Evolutionary conservation across 2,329 filamentous ascomycete genomes (phyloP).

Genomic region (Diaporthe capsici): DNA sequence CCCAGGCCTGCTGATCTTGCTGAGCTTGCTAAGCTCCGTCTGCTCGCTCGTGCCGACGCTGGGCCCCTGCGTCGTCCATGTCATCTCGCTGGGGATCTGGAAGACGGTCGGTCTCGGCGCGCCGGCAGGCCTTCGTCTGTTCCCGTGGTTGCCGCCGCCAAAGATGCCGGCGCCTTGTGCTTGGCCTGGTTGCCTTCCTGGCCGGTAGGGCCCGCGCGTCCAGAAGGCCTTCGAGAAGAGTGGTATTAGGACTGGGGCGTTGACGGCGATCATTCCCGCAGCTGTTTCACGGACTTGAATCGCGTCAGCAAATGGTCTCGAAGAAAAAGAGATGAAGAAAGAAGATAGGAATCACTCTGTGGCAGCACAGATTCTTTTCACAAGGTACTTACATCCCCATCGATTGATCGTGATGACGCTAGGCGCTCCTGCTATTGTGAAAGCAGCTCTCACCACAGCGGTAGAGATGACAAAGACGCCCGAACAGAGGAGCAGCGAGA

Average conservation of each 20-base stretch:
- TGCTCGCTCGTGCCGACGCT: conserved; percentile 7
- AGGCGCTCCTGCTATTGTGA: conserved; percentile 44
- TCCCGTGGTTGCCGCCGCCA: background rate
- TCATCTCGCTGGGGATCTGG: conserved; percentile 17
- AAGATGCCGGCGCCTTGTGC: background rate
- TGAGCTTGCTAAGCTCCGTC: conserved; percentile 16
- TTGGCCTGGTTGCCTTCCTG: background rate
- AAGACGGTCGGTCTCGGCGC: background rate
- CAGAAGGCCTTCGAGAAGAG: conserved; percentile 43
- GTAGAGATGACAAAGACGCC: conserved; percentile 49
- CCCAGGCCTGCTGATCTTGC: background rate
- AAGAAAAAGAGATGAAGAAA: background rate
- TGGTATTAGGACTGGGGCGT: conserved; percentile 42
- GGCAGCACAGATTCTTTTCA: rapidly evolving
- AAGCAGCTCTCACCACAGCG: conserved; percentile 45
- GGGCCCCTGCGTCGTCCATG: background rate
- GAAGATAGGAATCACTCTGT: background rate
- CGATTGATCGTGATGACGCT: conserved; percentile 48
- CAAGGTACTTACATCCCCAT: conserved; percentile 38
- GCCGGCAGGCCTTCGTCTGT: background rate
- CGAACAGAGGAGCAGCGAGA: conserved; percentile 45
- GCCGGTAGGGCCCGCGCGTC: conserved; percentile 39
- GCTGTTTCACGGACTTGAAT: conserved; percentile 45
- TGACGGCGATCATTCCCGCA: conserved; percentile 43
- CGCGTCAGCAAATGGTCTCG: background rate